Evolutionary conservation across 1,139 yeast species (phyloP).

Genomic region (Yamadazyma diospyri): DNA sequence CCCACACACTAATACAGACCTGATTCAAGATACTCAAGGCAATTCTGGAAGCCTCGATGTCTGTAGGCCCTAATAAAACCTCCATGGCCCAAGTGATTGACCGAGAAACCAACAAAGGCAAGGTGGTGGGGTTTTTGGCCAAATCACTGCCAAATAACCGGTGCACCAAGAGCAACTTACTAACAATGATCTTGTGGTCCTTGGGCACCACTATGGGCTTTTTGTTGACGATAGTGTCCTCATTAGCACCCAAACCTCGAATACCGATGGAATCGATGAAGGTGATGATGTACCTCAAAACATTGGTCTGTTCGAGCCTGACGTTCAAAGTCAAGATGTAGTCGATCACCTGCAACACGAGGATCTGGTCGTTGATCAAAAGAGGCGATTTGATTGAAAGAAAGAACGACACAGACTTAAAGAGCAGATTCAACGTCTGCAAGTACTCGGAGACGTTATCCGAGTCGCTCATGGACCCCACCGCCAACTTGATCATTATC

Average conservation of each 20-base stretch:
- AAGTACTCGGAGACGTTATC: conserved; percentile 29
- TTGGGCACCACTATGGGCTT: conserved; percentile 32
- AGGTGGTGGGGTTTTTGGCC: conserved; percentile 30
- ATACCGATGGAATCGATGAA: conserved; percentile 52
- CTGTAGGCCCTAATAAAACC: conserved; percentile 50
- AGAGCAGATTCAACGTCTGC: conserved; percentile 28
- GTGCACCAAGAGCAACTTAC: conserved; percentile 58
- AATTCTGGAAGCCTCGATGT: conserved; percentile 57
- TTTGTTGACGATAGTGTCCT: conserved; percentile 26
- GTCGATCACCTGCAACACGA: conserved; percentile 56
- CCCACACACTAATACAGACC: conserved; percentile 41
- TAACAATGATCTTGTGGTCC: conserved; percentile 53
- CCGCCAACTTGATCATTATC: conserved; percentile 43
- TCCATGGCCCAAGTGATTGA: conserved; percentile 65
- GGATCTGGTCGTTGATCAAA: conserved; percentile 56
- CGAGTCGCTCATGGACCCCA: conserved; percentile 23
- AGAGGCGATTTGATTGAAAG: conserved; percentile 44
- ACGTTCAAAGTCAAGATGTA: conserved; percentile 44
- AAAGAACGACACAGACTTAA: conserved; percentile 43
- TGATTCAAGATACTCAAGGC: conserved; percentile 58
- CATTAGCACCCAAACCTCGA: conserved; percentile 50
- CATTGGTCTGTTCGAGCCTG: conserved; percentile 34
- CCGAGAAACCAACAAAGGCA: conserved; percentile 45
- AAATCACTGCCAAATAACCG: conserved; percentile 52
- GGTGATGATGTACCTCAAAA: conserved; percentile 35